Base-by-base conservation (phyloP, 805 yeast genomes). In the Candida xiaguanensis region DNA sequence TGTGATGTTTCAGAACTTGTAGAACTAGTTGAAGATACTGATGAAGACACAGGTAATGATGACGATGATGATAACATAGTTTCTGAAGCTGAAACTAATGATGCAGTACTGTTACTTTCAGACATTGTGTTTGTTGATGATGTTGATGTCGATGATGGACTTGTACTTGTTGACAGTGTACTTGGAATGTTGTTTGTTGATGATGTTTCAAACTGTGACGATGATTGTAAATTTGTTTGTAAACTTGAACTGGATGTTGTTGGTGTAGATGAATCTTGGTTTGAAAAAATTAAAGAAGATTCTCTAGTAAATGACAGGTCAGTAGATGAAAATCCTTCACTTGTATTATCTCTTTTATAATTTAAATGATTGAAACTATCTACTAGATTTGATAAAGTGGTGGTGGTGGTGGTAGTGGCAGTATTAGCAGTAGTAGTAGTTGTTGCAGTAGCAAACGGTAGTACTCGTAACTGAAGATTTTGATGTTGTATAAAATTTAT, bases 121-220 rank as follows among this genome's bases (percentile, higher is more conserved):
- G 39, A 15, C 40, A 37, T 37, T 4, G 25, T 13, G 31, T 11
- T 17, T 13, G 31, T 9, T 19, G 43, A 35, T 9, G 43, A 17
- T 6, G 32, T 6, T 15, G 37, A 19, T 19, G 33, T 16, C 13
- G 38, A 25, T 5, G 40, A 34, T 19, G 39, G 20, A 9, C 14
- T 16, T 4, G 31, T 22, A 5, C 27, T 7, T 16, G 31, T 28
- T 11, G 17, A 8, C 31, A 8, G 31, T 28, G 31, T 8, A 9
- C 8, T 20, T 20, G 24, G 24, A 6, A 7, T 20, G 24, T 20
- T 9, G 24, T 20, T 20, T 6, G 24, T n/a, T n/a, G n/a, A n/a
- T n/a, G n/a, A n/a, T n/a, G n/a, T n/a, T n/a, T n/a, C n/a, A n/a
- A n/a, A n/a, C n/a, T n/a, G n/a, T n/a, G n/a, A n/a, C n/a, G n/a